Evolutionary conservation across 306 rosid species (phyloP).

Genomic region (Fragaria nilgerrensis): DNA sequence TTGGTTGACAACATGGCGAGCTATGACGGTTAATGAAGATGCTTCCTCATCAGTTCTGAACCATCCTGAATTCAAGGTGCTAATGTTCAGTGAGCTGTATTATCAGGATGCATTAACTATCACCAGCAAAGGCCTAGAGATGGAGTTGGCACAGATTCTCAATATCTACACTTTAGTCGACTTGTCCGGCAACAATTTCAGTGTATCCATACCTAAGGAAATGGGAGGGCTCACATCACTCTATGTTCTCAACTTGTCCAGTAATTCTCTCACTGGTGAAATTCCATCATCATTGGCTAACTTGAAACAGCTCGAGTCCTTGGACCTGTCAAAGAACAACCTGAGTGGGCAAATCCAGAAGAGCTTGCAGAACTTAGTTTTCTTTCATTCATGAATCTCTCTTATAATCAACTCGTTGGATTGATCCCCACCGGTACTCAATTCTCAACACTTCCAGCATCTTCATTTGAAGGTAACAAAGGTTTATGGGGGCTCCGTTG

Average conservation of each 20-base stretch:
- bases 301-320: conserved; percentile 23
- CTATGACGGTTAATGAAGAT: conserved; percentile 22
- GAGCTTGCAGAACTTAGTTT: conserved; percentile 23
- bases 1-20: conserved; percentile 12
- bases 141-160: conserved; percentile 30
- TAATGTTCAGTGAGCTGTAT: neutral
- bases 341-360: conserved; percentile 19
- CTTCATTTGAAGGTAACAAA: conserved; percentile 22
- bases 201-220: conserved; percentile 24
- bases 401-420: conserved; percentile 27
- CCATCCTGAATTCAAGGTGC: conserved; percentile 12
- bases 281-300: conserved; percentile 30
- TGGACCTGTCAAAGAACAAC: conserved; percentile 29
- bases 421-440: conserved; percentile 19
- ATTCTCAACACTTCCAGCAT: conserved; percentile 13
- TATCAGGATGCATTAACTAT: conserved; percentile 46
- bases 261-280: conserved; percentile 14
- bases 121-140: conserved; percentile 29
- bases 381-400: conserved; percentile 24
- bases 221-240: conserved; percentile 19
- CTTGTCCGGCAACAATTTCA: conserved; percentile 27
- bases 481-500: conserved; percentile 28
- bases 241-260: conserved; percentile 28
- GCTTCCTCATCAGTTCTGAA: neutral
- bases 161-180: conserved; percentile 41